Percentiles rank a stretch among this genome's conserved stretches.
Conservation (phyloP, 2,329 filamentous ascomycete genomes). For the Apiospora kogelbergensis region DNA sequence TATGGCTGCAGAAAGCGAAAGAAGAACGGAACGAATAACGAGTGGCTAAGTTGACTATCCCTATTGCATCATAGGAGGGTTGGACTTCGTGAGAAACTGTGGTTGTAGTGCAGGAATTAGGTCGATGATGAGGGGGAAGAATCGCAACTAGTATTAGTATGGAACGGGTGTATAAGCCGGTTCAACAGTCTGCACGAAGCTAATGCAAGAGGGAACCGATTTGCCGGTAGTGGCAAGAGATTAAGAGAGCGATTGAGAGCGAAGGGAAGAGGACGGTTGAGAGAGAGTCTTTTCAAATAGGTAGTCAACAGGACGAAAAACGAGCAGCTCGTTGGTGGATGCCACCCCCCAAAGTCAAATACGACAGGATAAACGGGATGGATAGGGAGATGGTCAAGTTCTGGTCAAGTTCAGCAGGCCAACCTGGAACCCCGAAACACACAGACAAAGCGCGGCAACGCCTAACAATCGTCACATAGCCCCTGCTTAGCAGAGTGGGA, state of each 20-base stretch:
- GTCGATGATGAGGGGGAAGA: neutral
- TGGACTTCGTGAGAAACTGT: neutral
- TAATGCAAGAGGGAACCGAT: neutral
- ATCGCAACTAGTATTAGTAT: constrained; percentile 1
- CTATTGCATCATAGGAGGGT: neutral
- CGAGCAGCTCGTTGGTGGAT: neutral
- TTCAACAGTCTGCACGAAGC: neutral
- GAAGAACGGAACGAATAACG: neutral
- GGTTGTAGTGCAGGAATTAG: constrained; percentile 2
- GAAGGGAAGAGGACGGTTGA: neutral
- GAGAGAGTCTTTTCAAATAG: neutral
- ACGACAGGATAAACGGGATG: neutral
- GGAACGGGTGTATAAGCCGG: constrained; percentile 7
- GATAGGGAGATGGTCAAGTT: neutral
- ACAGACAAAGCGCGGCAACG: neutral
- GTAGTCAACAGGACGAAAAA: neutral
- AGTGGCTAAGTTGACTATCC: neutral
- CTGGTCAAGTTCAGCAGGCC: neutral
- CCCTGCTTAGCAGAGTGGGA: neutral
- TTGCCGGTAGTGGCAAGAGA: constrained; percentile 1
- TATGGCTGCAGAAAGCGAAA: neutral
- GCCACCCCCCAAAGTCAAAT: constrained; percentile 2
- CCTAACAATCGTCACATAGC: neutral
- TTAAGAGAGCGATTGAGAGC: neutral
- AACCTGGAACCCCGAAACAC: constrained; percentile 1